Evolutionary conservation across 106 monocot genomes (phyloP), one percentile per base, ranked within the genome.

Genomic region (Apostasia shenzhenica): DNA sequence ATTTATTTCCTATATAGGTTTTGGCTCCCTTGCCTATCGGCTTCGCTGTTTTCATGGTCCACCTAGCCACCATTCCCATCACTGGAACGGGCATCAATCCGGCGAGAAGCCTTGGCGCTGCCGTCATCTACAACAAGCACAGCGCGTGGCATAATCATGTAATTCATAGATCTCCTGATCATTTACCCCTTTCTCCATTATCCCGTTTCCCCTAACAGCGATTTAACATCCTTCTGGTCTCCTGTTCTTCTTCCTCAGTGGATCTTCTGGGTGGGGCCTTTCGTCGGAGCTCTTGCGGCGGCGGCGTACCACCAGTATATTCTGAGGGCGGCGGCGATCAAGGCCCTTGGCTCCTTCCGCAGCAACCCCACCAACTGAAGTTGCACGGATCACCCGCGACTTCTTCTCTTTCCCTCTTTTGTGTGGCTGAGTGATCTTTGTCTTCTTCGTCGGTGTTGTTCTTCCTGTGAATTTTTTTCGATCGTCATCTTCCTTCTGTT

Each of bases 1-100:
- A 12, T 63, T 4, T 4, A 1, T 2, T 4, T 45, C 14, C 26
- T 48, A 2, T 6, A 12, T 43, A 75, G 75, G 45, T 75, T 5
- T 56, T 75, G 57, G 75, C 75, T 13, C 75, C 75, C 4, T 59
- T 75, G 48, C 75, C 75, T 3, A 75, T 75, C 2, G 75, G 75
- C 14, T 75, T 75, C 41, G 75, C 75, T 4, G 75, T 75, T n/a
- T 67, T 75, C 51, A 39, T 75, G 13, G 75, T 75, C 11, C 68
- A 75, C 43, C 49, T 75, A 44, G 75, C 75, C 7, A 75, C 75
- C 10, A 75, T 68, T 44, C 67, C 67, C 6, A 66, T 75, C n/a
- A 74, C 67, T 2, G 74, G 74, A 50, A 74, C 74, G 9, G 67
- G 74, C 26, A 74, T 74, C 46, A 75, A 75, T 59, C 75, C 75